phyloP scores from a whole-genome alignment of 1,284 basidiomycete genomes.

The Laetiporus sulphureus region DNA sequence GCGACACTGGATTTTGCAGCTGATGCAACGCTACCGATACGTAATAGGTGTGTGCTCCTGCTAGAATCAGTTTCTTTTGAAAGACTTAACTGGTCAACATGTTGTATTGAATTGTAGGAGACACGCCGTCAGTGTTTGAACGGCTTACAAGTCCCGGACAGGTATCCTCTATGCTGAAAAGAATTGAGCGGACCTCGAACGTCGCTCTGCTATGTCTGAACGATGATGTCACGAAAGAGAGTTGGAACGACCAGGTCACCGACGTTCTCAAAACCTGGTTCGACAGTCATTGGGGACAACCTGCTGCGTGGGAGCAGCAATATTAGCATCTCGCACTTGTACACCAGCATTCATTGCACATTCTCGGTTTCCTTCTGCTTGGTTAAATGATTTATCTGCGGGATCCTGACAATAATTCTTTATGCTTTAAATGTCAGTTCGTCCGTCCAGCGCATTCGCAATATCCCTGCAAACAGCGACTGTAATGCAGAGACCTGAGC shows the following conservation, averaged over 20 bases:
- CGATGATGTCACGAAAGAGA: constrained; percentile 18
- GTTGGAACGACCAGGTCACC: constrained; percentile 13
- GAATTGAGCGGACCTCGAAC: constrained; percentile 12
- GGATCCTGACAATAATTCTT: too few relatives aligned
- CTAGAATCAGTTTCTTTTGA: too few relatives aligned
- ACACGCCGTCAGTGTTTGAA: constrained; percentile 22
- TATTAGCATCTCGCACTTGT: too few relatives aligned
- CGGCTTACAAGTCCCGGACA: constrained; percentile 13
- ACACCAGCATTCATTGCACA: too few relatives aligned
- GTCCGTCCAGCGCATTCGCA: too few relatives aligned
- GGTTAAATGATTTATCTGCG: too few relatives aligned
- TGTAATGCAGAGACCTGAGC: not conserved
- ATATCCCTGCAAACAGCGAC: not conserved
- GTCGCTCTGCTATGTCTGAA: constrained; percentile 23
- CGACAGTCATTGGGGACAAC: constrained; percentile 14
- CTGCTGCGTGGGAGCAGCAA: constrained; percentile 19
- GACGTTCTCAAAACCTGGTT: constrained; percentile 16
- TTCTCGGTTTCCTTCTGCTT: too few relatives aligned
- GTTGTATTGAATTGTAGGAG: constrained; percentile 13
- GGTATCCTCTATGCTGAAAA: constrained; percentile 7
- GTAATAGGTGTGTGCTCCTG: constrained; percentile 24
- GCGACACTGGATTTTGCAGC: constrained; percentile 32
- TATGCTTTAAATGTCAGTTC: too few relatives aligned
- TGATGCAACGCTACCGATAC: constrained; percentile 39
- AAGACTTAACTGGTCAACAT: too few relatives aligned